Evolutionary conservation across 371 early-diverging fungal species (phyloP).

Genomic region (Circinella umbellata): DNA sequence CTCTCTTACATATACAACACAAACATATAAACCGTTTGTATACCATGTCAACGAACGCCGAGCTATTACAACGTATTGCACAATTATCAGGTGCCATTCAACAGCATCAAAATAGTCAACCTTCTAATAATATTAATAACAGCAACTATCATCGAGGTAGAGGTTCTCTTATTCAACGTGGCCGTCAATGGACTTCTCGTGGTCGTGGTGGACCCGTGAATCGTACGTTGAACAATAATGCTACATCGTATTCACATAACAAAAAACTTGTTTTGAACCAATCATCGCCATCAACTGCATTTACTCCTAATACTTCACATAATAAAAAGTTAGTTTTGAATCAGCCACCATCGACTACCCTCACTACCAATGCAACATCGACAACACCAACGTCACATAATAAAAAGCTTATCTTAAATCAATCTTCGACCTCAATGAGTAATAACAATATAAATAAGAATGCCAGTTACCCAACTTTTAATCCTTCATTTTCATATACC

Average conservation of each 20-base stretch:
- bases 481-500: conserved; percentile 13
- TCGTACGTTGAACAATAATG: background rate
- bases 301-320: too few relatives aligned
- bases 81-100: conserved; percentile 41
- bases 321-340: conserved; percentile 6
- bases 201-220: background rate
- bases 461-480: conserved; percentile 4
- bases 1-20: background rate
- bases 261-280: background rate
- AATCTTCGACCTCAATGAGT: background rate
- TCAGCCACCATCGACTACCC: background rate
- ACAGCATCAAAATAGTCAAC: conserved; percentile 27
- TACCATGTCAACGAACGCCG: conserved; percentile 29
- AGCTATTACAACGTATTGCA: conserved; percentile 41
- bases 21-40: background rate
- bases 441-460: background rate
- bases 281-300: too few relatives aligned
- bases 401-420: conserved; percentile 4
- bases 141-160: background rate
- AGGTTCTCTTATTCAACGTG: background rate
- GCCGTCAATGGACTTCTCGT: conserved; percentile 15
- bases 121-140: conserved; percentile 2
- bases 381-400: conserved; percentile 14
- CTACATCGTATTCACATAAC: conserved; percentile 15
- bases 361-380: background rate